These are phyloP conservation scores for baker's yeast (Saccharomyces cerevisiae) DNA, from an alignment of 805 yeast species.

Conservation along the genomic window DNA sequence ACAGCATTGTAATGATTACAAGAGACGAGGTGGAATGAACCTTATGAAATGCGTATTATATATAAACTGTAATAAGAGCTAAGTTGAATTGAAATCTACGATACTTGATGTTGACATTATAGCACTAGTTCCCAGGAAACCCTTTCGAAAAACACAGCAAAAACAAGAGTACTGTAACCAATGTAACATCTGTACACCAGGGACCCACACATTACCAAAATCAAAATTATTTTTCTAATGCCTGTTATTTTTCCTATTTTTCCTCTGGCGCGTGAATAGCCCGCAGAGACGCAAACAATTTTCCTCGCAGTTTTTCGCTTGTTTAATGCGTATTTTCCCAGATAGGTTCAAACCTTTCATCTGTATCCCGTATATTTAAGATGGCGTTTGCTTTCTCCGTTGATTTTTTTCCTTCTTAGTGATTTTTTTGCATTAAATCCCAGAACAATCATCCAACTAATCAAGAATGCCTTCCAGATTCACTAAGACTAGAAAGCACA, in stretches of 20 bases:
- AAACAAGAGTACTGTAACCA: background rate
- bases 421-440: too few relatives aligned
- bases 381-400: background rate
- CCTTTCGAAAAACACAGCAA: background rate
- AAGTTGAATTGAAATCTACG: too few relatives aligned
- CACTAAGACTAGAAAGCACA: slow-evolving; percentile 98
- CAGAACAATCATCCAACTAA: slow-evolving; percentile 3
- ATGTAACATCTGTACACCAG: background rate
- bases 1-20: too few relatives aligned
- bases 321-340: background rate
- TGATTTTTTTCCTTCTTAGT: background rate
- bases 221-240: too few relatives aligned
- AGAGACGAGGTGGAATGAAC: too few relatives aligned
- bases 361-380: background rate
- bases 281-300: background rate
- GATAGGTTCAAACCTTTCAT: background rate
- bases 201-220: background rate
- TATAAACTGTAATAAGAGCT: too few relatives aligned
- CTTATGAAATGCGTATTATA: too few relatives aligned
- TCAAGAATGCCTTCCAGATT: slow-evolving; percentile 94
- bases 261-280: background rate
- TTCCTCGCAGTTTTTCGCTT: background rate
- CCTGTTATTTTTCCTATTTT: too few relatives aligned
- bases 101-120: too few relatives aligned
- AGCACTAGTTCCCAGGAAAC: too few relatives aligned